Base-by-base conservation (phyloP, 2,329 filamentous ascomycete genomes). In the Phialocephala subalpina region DNA sequence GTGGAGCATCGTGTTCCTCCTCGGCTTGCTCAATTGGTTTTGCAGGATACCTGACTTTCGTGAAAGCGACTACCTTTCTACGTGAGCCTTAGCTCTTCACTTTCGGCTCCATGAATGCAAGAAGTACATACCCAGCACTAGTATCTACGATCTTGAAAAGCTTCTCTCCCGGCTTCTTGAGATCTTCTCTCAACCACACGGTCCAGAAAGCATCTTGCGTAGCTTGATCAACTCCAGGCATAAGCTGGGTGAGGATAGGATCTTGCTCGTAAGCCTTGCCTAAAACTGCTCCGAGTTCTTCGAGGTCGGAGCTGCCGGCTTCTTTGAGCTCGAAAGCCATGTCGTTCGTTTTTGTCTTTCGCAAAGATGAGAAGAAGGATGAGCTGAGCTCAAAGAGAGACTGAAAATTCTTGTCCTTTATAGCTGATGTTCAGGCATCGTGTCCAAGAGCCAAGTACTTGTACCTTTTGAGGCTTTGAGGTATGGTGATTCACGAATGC, bases 21-120 rank as follows among this genome's bases (percentile, higher is more conserved):
- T 53, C 25, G 5, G 12, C 11, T 14, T 18, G 11, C 18, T 27
- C 27, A 16, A 11, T 25, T 53, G 27, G 25, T 29, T 53, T 53
- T 18, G 49, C 25, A 29, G 56, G 56, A 45, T 58, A 58, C 1
- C 56, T 18, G 18, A 45, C 56, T 58, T 58, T 58, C 33, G 25
- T 25, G 36, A 58, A 58, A 27, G 56, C 56, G 4, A 58, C 56
- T 12, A n/a, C 27, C n/a, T 38, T 58, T 45, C 56, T 58, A 6
- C 14, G 1, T 16, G 20, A 42, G 1, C 1, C 29, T 53, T 22
- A 53, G 25, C 12, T 29, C 14, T 11, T 29, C 27, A 27, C 14
- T 53, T 6, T 29, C 14, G 2, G 4, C 6, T 18, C 9, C 29
- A 18, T 12, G 3, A 16, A 1, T 53, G 9, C 11, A 33, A 33